Evolutionary conservation across 768 basidiomycete species (phyloP).

Genomic region (Tulasnella sp.): DNA sequence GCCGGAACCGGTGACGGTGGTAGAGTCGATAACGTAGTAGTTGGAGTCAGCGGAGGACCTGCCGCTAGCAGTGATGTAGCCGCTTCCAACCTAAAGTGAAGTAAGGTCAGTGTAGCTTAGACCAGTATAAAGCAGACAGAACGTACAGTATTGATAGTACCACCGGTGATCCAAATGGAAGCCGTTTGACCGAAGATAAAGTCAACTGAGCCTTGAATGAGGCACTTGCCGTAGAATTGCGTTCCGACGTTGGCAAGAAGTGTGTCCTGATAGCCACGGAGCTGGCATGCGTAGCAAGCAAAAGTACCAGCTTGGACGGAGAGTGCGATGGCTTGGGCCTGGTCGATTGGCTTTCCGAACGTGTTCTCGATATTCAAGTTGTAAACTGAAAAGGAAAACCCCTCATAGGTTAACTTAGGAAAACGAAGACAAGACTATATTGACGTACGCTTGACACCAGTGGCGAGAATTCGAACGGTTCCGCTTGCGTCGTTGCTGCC

Average conservation of each 20-base stretch:
- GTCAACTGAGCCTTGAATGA: constrained; percentile 37
- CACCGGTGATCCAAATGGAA: no score
- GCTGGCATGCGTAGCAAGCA: constrained; percentile 28
- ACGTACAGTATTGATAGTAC: no score
- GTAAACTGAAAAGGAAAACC: constrained; percentile 2
- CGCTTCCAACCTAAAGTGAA: no score
- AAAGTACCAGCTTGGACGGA: constrained; percentile 20
- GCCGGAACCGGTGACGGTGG: no score
- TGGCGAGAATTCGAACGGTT: constrained; percentile 35
- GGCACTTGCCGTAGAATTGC: constrained; percentile 34
- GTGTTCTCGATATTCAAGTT: constrained; percentile 34
- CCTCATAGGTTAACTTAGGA: no score
- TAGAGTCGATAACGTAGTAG: no score
- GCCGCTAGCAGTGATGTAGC: no score
- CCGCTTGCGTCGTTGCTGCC: constrained; percentile 37
- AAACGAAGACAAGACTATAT: no score
- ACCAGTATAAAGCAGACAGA: no score
- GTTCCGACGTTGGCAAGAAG: background rate
- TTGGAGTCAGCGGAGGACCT: no score
- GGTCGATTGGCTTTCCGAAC: constrained; percentile 17
- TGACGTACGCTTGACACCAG: constrained; percentile 34
- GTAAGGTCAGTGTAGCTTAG: no score
- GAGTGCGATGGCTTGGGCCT: constrained; percentile 31
- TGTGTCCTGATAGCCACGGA: constrained; percentile 35
- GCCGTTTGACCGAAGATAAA: constrained; percentile 34